Percentiles rank a stretch among this genome's conserved stretches.
phyloP scores from a whole-genome alignment of 2,329 filamentous ascomycete genomes.

The Calycina marina region DNA sequence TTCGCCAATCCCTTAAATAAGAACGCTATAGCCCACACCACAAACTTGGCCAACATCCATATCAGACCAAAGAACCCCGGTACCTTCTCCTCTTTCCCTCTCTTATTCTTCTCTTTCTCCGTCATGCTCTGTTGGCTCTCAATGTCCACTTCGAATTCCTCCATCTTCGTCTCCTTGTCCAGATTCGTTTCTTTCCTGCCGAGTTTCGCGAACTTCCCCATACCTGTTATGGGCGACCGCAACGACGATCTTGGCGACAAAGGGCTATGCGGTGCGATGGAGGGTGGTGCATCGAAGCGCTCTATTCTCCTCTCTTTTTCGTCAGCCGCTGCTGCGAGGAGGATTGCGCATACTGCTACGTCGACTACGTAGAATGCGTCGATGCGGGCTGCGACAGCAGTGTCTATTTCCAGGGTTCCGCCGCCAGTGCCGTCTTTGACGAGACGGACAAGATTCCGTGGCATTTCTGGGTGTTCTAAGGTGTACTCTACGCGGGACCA shows the following conservation, averaged over 20 bases:
- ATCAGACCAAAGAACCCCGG: conserved; percentile 36
- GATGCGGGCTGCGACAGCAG: conserved; percentile 41
- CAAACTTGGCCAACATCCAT: conserved; percentile 38
- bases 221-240: neutral
- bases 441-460: conserved; percentile 43
- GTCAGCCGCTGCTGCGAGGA: conserved; percentile 43
- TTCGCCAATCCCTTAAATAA: conserved; percentile 37
- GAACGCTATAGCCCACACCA: conserved; percentile 43
- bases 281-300: conserved; percentile 44
- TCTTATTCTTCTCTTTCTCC: conserved; percentile 25
- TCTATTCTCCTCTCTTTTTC: conserved; percentile 36
- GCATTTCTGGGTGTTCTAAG: conserved; percentile 48
- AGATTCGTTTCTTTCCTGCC: conserved; percentile 7
- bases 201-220: conserved; percentile 1
- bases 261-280: conserved; percentile 9
- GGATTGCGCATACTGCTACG: conserved; percentile 43
- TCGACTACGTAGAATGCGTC: conserved; percentile 48
- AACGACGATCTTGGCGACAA: conserved; percentile 14
- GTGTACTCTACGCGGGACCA: conserved; percentile 49
- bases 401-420: conserved; percentile 46
- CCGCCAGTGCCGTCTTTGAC: conserved; percentile 44
- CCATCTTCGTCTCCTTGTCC: conserved; percentile 26
- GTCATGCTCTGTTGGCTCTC: conserved; percentile 38
- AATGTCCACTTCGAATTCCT: conserved; percentile 46
- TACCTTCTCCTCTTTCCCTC: conserved; percentile 34